Evolutionary conservation across 257 asterid species (phyloP), one percentile per base, ranked within the genome.

Genomic region (Scutellaria galericulata): DNA sequence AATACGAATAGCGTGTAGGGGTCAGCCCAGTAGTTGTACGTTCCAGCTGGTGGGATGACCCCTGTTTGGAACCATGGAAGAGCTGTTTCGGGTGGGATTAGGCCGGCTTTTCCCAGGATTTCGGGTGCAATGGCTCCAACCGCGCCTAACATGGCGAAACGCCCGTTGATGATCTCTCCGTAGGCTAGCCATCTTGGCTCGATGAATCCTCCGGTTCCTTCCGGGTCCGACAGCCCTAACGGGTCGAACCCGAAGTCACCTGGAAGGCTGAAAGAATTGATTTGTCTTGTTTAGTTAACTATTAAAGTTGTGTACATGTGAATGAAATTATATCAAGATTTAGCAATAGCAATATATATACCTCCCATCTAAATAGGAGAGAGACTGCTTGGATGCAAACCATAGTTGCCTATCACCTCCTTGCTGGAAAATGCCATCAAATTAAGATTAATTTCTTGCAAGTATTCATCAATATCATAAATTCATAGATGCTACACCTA

Each of bases 171-270:
- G 78, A 93, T 39, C 47, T 93, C 98, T 0, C 96, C 98, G 41
- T 93, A 91, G 8, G 96, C 96, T 12, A 89, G 82, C 98, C 98
- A 93, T 83, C 56, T 87, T 1, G 98, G 98, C 80, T 93, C 95
- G 61, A 93, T 89, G 93, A 94, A 94, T 5, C 95, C 96, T 55
- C 97, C 98, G 0, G 95, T 72, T 9, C 98, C 97, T 70, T 93
- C 97, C 0, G 98, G 98, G 77, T 93, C 97, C 1, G 96, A 90
- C 1, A 90, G 92, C 11, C 97, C 98, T 46, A 93, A 71, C 5
- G 98, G 98, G 74, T 93, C 98, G 81, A 93, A 91, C 52, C 98
- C 97, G 53, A 3, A 93, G 82, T 93, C 98, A 5, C 97, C 97
- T 0, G 98, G 96, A 9, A 93, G 98, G 76, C 96, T 93, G 88